phyloP scores from a whole-genome alignment of 2,329 filamentous ascomycete genomes.

The Colletotrichum karsti region DNA sequence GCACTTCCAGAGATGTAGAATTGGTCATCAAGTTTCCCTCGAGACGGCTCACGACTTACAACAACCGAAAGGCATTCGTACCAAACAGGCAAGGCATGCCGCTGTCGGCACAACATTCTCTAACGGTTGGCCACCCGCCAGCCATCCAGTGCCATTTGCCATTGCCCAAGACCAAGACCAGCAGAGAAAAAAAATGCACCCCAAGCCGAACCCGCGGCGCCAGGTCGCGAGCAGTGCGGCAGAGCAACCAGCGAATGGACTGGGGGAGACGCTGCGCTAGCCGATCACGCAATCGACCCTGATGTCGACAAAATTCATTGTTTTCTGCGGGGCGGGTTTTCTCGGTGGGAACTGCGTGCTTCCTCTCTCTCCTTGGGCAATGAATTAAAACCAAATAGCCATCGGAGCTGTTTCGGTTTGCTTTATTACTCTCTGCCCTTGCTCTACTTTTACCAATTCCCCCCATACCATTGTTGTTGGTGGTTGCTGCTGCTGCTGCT shows the following conservation, averaged over 20 bases:
- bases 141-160: not conserved
- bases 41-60: not conserved
- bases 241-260: constrained; percentile 23
- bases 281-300: constrained; percentile 44
- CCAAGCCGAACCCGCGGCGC: constrained; percentile 6
- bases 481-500: not conserved
- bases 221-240: constrained; percentile 20
- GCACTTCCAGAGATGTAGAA: not conserved
- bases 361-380: not conserved
- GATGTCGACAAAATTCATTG: constrained; percentile 31
- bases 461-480: not conserved
- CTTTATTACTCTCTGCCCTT: constrained; percentile 5
- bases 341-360: constrained; percentile 20
- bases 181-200: not conserved
- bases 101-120: not conserved
- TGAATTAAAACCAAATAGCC: constrained; percentile 24
- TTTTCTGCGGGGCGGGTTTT: constrained; percentile 27
- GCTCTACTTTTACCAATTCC: not conserved
- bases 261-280: constrained; percentile 35
- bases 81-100: not conserved
- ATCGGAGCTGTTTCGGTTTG: constrained; percentile 12
- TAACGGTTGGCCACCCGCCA: not conserved
- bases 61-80: not conserved
- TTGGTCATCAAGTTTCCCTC: not conserved
- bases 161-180: not conserved